These are phyloP conservation scores for Kluyveromyces marxianus DNA, from an alignment of 1,139 yeast species.

Conservation along the genomic window DNA sequence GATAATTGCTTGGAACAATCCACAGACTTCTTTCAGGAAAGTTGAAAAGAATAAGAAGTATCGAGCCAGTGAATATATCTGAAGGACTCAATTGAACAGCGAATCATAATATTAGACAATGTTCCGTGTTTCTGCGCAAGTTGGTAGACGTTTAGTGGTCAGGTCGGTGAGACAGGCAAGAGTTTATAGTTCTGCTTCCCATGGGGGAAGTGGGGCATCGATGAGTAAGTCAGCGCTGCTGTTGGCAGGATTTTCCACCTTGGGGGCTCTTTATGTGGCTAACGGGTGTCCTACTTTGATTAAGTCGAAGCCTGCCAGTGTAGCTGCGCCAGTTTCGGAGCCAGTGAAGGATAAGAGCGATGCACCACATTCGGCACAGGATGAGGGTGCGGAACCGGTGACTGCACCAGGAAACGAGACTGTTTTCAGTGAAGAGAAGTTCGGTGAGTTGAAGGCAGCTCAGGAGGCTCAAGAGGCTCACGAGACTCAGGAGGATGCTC, in stretches of 20 bases:
- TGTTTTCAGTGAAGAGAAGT: neutral
- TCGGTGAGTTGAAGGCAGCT: neutral
- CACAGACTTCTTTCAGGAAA: too few relatives aligned
- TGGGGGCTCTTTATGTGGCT: constrained; percentile 7
- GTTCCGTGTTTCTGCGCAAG: constrained; percentile 3
- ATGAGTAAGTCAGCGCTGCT: constrained; percentile 4
- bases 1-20: too few relatives aligned
- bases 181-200: neutral
- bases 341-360: neutral
- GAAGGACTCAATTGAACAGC: neutral
- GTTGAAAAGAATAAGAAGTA: too few relatives aligned
- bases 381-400: constrained; percentile 3
- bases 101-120: neutral
- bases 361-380: neutral
- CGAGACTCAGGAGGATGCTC: neutral
- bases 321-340: neutral
- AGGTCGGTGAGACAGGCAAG: constrained; percentile 1
- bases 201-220: neutral
- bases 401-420: neutral
- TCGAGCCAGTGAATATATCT: neutral
- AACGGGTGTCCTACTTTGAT: constrained; percentile 4
- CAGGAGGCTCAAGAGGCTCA: neutral
- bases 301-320: neutral
- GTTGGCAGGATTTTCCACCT: constrained; percentile 5
- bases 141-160: constrained; percentile 2